phyloP scores from a whole-genome alignment of 257 asterid genomes.

The Plantago ovata region DNA sequence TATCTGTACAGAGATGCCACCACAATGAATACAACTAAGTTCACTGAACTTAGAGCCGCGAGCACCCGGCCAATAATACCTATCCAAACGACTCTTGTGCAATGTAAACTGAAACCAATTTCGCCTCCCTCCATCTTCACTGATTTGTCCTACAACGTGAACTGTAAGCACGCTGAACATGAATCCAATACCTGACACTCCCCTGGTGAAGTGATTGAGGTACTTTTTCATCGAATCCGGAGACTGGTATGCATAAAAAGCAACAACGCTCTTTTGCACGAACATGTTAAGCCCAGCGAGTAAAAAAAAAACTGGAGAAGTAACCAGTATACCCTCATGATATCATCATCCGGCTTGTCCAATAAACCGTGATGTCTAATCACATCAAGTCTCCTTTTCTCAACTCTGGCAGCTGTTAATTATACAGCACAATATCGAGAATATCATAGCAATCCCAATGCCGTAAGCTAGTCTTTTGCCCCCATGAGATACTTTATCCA shows the following conservation, averaged over 20 bases:
- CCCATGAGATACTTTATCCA: neutral
- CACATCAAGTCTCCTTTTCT: slow-evolving; percentile 32
- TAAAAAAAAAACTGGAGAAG: slow-evolving; percentile 44
- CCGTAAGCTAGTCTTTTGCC: slow-evolving; percentile 32
- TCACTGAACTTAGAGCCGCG: slow-evolving; percentile 39
- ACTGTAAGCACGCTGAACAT: slow-evolving; percentile 38
- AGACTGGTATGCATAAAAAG: slow-evolving; percentile 26
- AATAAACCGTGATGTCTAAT: slow-evolving; percentile 24
- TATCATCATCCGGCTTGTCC: slow-evolving; percentile 28
- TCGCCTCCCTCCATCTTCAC: slow-evolving; percentile 30
- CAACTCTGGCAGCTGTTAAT: slow-evolving; percentile 49
- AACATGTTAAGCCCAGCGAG: slow-evolving; percentile 41
- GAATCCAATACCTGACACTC: slow-evolving; percentile 44
- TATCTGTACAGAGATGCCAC: slow-evolving; percentile 32
- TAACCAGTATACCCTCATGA: slow-evolving; percentile 43
- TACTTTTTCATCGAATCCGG: slow-evolving; percentile 30
- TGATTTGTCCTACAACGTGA: slow-evolving; percentile 39
- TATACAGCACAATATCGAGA: slow-evolving; percentile 42
- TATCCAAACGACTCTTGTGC: slow-evolving; percentile 54
- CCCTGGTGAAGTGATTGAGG: slow-evolving; percentile 17
- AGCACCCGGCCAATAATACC: slow-evolving; percentile 50
- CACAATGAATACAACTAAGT: slow-evolving; percentile 21
- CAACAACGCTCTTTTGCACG: slow-evolving; percentile 22
- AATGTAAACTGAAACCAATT: slow-evolving; percentile 55
- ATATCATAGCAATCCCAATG: slow-evolving; percentile 35